Conservation (phyloP, 225 moss, liverwort and hornwort species). For the Asterella californica region DNA sequence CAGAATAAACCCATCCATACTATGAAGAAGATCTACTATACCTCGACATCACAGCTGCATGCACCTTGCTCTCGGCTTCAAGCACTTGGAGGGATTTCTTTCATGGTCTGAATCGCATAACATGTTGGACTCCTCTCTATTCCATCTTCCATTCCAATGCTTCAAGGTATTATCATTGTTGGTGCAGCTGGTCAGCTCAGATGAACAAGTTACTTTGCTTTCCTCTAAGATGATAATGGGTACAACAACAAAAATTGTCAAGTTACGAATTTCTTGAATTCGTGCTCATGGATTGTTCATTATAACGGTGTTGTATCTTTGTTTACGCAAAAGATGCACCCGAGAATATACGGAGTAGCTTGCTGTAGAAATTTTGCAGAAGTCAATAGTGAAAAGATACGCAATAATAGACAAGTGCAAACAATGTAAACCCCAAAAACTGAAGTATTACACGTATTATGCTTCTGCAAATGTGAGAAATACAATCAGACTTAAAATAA, state of each 20-base stretch:
- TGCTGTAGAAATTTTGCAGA: no score
- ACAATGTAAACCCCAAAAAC: no score
- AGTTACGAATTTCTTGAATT: not conserved
- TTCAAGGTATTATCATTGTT: constrained; percentile 28
- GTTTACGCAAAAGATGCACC: no score
- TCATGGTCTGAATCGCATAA: constrained; percentile 26
- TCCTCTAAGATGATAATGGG: not conserved
- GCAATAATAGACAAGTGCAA: no score
- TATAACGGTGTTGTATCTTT: no score
- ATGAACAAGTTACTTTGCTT: not conserved
- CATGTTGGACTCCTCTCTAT: constrained; percentile 24
- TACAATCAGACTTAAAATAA: no score
- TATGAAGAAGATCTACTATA: constrained; percentile 32
- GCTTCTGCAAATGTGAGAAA: no score
- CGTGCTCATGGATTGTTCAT: not conserved
- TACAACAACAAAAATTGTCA: not conserved
- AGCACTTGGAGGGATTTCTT: constrained; percentile 24
- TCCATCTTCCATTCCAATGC: constrained; percentile 52
- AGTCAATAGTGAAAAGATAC: no score
- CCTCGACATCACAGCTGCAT: constrained; percentile 45
- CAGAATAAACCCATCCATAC: constrained; percentile 55
- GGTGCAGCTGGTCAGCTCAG: not conserved
- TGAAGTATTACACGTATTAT: no score
- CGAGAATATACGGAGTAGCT: no score
- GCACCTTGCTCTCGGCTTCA: constrained; percentile 32